A percentile compares a stretch with the other conserved stretches of the same genome.
Evolutionary conservation across 345 rosid species (phyloP).

Genomic region (Eutrema yunnanense): DNA sequence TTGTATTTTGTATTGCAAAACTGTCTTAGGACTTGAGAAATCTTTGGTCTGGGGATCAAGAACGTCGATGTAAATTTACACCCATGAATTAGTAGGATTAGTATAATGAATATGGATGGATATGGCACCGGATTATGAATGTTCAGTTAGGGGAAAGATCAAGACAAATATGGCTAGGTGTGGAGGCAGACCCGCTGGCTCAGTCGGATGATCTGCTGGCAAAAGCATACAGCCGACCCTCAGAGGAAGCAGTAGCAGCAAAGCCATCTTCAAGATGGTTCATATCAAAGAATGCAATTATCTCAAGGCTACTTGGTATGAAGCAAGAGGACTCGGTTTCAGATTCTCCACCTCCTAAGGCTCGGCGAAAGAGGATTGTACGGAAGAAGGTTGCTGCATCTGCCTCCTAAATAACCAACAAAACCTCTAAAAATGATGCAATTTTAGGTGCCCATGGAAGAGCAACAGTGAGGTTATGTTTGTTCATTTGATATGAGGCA

Average conservation of each 20-base stretch:
- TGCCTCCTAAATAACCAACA: slow-evolving; percentile 20
- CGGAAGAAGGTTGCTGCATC: slow-evolving; percentile 64
- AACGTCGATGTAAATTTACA: neutral
- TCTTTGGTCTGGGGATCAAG: slow-evolving; percentile 1
- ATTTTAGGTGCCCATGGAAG: slow-evolving; percentile 10
- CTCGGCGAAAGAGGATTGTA: slow-evolving; percentile 71
- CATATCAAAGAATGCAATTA: slow-evolving; percentile 68
- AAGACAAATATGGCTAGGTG: slow-evolving; percentile 82
- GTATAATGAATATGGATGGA: slow-evolving; percentile 8
- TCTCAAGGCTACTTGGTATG: slow-evolving; percentile 77
- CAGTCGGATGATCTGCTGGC: slow-evolving; percentile 62
- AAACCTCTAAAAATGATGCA: neutral
- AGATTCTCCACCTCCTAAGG: slow-evolving; percentile 52
- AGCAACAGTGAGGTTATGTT: slow-evolving; percentile 21
- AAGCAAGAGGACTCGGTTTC: slow-evolving; percentile 49
- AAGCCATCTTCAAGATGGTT: slow-evolving; percentile 66
- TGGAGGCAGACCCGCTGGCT: slow-evolving; percentile 77
- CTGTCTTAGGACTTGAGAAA: neutral
- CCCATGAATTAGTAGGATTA: neutral
- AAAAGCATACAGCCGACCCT: slow-evolving; percentile 61
- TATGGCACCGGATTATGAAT: slow-evolving; percentile 59
- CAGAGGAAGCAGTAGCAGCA: slow-evolving; percentile 32
- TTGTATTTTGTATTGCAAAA: neutral
- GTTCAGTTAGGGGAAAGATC: slow-evolving; percentile 63
- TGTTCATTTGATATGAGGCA: slow-evolving; percentile 6